Evolutionary conservation across 176 grass and related monocot species (phyloP).

Genomic region (Eleusine indica): DNA sequence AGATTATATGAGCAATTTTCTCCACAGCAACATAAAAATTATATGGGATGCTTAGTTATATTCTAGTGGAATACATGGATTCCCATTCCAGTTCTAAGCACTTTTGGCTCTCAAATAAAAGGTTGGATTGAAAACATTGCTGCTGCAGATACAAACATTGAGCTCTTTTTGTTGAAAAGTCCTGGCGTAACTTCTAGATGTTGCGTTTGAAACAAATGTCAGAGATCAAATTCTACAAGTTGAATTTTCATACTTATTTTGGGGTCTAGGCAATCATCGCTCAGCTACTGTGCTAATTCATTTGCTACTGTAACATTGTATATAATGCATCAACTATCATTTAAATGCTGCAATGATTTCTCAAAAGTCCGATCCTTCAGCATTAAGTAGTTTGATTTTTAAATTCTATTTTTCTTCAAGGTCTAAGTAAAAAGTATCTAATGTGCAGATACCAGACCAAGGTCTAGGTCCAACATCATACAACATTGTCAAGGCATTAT

Average conservation of each 20-base stretch:
- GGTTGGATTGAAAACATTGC: background rate
- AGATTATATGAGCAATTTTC: slow-evolving; percentile 24
- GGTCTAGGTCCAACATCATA: slow-evolving; percentile 64
- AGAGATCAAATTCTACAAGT: background rate
- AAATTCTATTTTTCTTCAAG: slow-evolving; percentile 8
- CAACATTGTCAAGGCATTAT: slow-evolving; percentile 71
- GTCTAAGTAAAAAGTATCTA: slow-evolving; percentile 37
- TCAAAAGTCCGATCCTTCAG: background rate
- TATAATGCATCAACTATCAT: slow-evolving; percentile 17
- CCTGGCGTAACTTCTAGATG: background rate
- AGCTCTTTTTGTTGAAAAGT: background rate
- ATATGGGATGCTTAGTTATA: background rate
- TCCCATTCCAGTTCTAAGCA: slow-evolving; percentile 13
- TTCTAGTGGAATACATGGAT: background rate
- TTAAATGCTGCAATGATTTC: slow-evolving; percentile 6
- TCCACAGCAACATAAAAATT: slow-evolving; percentile 21
- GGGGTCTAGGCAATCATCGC: background rate
- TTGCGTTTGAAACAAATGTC: background rate
- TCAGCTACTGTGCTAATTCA: background rate
- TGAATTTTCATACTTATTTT: slow-evolving; percentile 1
- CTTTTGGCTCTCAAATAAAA: slow-evolving; percentile 15
- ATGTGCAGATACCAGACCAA: slow-evolving; percentile 74
- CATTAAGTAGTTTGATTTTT: slow-evolving; percentile 7
- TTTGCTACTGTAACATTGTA: background rate
- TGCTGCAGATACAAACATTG: background rate